Base-by-base conservation (phyloP, 805 yeast species). In the Starmerella asiatica region DNA sequence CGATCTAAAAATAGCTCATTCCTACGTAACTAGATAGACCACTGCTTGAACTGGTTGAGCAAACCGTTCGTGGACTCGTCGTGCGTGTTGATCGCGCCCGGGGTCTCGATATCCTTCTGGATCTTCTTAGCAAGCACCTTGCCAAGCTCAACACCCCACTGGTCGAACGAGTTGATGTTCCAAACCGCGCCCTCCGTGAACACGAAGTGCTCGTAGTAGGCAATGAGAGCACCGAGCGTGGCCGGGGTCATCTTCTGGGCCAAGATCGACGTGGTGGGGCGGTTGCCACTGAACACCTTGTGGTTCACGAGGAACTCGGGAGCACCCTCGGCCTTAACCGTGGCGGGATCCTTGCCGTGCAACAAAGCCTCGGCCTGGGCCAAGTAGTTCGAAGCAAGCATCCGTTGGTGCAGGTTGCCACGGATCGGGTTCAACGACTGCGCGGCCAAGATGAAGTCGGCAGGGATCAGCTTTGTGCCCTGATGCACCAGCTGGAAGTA, bases 131-230 rank as follows among this genome's bases (percentile, higher is more conserved):
- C 98, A 60, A 91, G 75, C 39, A 80, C 93, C 70, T 91, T 91
- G 63, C 98, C 98, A 56, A 91, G 80, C 70, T 91, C 98, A 57
- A 91, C 98, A 66, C 98, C 98, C 94, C 97, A 91, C 71, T 91
- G 98, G 70, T 91, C 98, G 61, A 84, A 91, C 16, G 97, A 88
- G 77, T 91, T 91, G 70, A 91, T 86, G 75, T 93, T 91, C 98
- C 98, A 88, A 58, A 91, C 67, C 43, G 98, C 98, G 68, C 98
- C 98, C 69, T 91, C 98, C 44, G 86, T 86, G 67, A 91, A 91
- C 31, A 97, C 88, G 45, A 84, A 74, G 62, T 85, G 95, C 69
- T 91, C 98, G 70, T 91, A 91, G 75, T 91, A 91, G 33, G 94
- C 96, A 61, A 91, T 91, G 65, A 91, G 72, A 34, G 97, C 75